Evolutionary conservation across 192 early-diverging fungal genomes (phyloP).

Genomic region (Entophlyctis luteolus): DNA sequence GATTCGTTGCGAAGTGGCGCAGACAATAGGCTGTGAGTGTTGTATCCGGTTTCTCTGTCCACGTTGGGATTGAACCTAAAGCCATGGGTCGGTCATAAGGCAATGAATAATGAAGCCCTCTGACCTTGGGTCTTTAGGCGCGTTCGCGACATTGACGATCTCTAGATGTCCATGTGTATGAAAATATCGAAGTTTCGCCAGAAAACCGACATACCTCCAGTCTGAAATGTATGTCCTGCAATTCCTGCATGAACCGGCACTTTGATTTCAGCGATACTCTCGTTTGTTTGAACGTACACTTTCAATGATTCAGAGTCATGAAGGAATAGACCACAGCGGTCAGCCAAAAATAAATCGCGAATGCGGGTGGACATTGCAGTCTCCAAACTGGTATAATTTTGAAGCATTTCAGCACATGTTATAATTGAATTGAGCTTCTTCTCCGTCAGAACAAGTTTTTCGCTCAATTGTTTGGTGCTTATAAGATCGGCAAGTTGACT

Average conservation of each 20-base stretch:
- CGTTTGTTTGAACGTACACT: not conserved
- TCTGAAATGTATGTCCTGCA: conserved; percentile 3
- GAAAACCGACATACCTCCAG: not conserved
- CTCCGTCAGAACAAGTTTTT: not conserved
- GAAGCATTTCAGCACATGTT: not conserved
- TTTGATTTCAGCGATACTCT: not conserved
- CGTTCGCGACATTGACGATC: conserved; percentile 11
- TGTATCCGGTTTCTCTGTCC: conserved; percentile 18
- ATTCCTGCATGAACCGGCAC: conserved; percentile 1
- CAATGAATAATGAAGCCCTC: not conserved
- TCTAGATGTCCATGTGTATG: not conserved
- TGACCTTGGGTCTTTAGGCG: not conserved
- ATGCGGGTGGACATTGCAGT: not conserved
- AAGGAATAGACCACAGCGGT: conserved; percentile 12
- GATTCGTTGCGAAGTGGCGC: not conserved
- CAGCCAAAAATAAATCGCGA: not conserved
- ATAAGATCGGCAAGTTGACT: not conserved
- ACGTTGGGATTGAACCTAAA: conserved; percentile 6
- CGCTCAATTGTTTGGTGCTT: not conserved
- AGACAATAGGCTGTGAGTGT: conserved; percentile 5
- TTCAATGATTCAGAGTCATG: not conserved
- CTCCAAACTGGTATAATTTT: not conserved
- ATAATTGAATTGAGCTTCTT: not conserved
- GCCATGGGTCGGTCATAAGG: not conserved
- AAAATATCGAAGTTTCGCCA: not conserved